phyloP scores from a whole-genome alignment of 2,329 filamentous ascomycete genomes.

The Aureobasidium sp. region DNA sequence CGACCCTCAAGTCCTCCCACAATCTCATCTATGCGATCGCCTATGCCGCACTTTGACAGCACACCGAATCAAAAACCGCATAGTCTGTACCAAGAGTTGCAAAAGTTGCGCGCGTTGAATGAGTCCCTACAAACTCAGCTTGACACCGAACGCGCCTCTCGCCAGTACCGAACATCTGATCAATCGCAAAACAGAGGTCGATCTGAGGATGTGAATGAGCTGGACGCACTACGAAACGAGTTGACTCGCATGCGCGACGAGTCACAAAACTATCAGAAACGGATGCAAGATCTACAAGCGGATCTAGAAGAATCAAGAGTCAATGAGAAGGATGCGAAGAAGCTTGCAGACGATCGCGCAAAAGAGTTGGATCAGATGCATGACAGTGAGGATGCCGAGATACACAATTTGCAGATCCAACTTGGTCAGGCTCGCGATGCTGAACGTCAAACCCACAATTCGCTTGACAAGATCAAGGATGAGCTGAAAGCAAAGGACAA shows the following conservation, averaged over 20 bases:
- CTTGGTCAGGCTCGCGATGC: slow-evolving; percentile 12
- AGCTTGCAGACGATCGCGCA: slow-evolving; percentile 9
- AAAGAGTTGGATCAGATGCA: slow-evolving; percentile 17
- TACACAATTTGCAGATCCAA: slow-evolving; percentile 16
- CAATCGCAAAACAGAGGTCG: slow-evolving; percentile 15
- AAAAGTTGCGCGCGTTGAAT: slow-evolving; percentile 17
- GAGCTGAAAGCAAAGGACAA: slow-evolving; percentile 1
- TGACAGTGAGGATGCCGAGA: slow-evolving; percentile 19
- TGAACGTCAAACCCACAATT: slow-evolving; percentile 1
- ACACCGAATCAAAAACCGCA: slow-evolving; percentile 13
- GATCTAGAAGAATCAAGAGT: slow-evolving; percentile 1
- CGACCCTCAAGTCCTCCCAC: slow-evolving; percentile 26
- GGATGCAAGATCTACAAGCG: slow-evolving; percentile 15
- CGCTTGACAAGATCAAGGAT: slow-evolving; percentile 8
- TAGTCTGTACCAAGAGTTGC: slow-evolving; percentile 18
- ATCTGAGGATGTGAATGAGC: slow-evolving; percentile 20
- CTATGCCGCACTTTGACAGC: slow-evolving; percentile 14
- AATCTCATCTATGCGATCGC: slow-evolving; percentile 24
- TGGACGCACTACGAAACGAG: slow-evolving; percentile 22
- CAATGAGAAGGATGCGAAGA: not conserved
- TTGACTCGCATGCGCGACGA: slow-evolving; percentile 4
- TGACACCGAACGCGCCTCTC: not conserved
- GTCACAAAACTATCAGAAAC: not conserved
- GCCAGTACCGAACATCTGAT: not conserved
- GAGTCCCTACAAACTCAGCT: slow-evolving; percentile 21